A percentile compares a stretch with the other conserved stretches of the same genome.
These are phyloP conservation scores for Thelonectria rubi DNA, from an alignment of 2,329 filamentous ascomycete genomes.

Conservation along the genomic window DNA sequence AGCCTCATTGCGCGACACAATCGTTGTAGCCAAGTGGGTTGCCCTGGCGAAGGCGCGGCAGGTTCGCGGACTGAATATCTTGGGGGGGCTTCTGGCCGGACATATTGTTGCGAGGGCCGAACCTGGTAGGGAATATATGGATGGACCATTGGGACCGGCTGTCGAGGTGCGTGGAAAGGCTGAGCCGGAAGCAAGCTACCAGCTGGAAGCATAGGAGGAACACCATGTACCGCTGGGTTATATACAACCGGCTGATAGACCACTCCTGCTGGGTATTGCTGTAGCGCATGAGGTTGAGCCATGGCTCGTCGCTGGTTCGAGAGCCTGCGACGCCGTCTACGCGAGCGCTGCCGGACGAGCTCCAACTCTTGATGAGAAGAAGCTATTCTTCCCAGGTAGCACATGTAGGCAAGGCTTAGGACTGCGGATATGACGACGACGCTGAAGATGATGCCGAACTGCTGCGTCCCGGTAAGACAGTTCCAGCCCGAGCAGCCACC, in stretches of 20 bases:
- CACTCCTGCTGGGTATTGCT: conserved; percentile 22
- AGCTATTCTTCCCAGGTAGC: conserved; percentile 44
- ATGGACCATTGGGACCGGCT: conserved; percentile 17
- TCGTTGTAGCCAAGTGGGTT: conserved; percentile 42
- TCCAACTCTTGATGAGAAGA: conserved; percentile 28
- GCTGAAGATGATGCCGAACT: conserved; percentile 53
- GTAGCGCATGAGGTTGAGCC: conserved; percentile 30
- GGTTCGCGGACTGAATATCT: neutral
- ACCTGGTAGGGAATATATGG: conserved; percentile 6
- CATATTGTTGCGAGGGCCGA: neutral
- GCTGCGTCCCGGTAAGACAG: conserved; percentile 50
- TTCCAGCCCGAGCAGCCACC: conserved; percentile 48
- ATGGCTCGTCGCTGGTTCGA: conserved; percentile 12
- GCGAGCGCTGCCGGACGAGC: conserved; percentile 16
- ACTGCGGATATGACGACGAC: conserved; percentile 43
- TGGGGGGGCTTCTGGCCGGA: neutral
- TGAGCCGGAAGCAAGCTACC: conserved; percentile 6
- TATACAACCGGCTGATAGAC: conserved; percentile 36
- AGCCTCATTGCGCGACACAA: conserved; percentile 41
- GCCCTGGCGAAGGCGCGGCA: conserved; percentile 5
- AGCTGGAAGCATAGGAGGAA: neutral
- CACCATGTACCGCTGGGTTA: neutral
- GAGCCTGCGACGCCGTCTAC: conserved; percentile 13
- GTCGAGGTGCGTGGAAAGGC: conserved; percentile 5
- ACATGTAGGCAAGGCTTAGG: conserved; percentile 47